Conservation (phyloP, 176 grass and related monocot genomes). For the Leersia perrieri region DNA sequence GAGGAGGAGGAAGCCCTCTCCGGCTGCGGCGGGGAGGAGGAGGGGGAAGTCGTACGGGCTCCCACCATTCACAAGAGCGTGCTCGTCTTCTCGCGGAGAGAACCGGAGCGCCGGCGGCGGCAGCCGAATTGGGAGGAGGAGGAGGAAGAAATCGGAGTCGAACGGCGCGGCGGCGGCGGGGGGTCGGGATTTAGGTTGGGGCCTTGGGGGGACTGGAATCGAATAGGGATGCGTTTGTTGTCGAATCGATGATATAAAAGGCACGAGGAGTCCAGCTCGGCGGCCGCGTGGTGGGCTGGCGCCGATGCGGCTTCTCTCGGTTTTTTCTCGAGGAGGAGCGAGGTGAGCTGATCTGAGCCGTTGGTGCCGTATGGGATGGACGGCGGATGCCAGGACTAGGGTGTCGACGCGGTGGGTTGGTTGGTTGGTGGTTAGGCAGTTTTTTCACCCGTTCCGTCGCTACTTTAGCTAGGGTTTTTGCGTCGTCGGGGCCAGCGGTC, state of each 20-base stretch:
- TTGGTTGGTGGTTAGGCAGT: background rate
- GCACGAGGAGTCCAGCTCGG: background rate
- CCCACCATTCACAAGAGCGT: constrained; percentile 75
- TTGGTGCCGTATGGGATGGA: background rate
- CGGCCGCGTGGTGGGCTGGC: constrained; percentile 4
- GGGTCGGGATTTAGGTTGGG: no score
- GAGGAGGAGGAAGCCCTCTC: constrained; percentile 29
- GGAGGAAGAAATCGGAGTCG: no score
- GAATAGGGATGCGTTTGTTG: no score
- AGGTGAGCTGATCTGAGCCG: background rate
- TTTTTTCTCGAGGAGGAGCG: no score
- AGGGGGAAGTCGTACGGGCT: constrained; percentile 40
- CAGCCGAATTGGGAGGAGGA: background rate
- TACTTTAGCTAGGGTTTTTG: background rate
- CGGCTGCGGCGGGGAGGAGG: constrained; percentile 37
- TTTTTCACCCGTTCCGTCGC: background rate
- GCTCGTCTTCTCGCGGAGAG: constrained; percentile 8
- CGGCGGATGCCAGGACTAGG: background rate
- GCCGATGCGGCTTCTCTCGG: background rate
- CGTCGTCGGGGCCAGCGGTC: background rate
- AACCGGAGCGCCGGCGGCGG: background rate
- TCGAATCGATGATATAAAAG: background rate
- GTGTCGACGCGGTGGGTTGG: background rate
- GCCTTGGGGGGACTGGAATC: no score
- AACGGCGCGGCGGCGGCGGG: background rate